A percentile compares a stretch with the other conserved stretches of the same genome.
Conservation (phyloP, 768 basidiomycete genomes). For the Leccinum incarnatum region DNA sequence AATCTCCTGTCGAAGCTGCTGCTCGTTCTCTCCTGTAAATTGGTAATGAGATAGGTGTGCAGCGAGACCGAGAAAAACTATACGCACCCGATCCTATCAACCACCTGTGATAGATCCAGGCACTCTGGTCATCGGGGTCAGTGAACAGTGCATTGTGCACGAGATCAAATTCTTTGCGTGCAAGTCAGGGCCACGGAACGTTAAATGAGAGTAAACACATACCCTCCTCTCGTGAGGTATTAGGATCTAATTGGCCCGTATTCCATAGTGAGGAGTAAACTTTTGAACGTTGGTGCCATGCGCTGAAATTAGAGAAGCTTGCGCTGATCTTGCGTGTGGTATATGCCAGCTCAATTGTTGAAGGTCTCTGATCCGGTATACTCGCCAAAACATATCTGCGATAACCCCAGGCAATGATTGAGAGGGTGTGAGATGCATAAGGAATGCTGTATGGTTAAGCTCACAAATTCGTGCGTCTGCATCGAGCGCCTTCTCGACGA, state of each 20-base stretch:
- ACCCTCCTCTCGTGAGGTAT: constrained; percentile 70
- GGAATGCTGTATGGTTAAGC: constrained; percentile 24
- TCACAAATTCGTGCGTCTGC: constrained; percentile 90
- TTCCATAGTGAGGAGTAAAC: constrained; percentile 67
- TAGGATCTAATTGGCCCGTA: constrained; percentile 47
- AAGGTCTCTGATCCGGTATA: constrained; percentile 57
- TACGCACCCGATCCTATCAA: constrained; percentile 73
- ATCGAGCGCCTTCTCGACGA: constrained; percentile 92
- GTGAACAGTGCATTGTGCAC: constrained; percentile 94
- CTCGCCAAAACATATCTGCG: constrained; percentile 78
- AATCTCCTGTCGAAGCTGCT: constrained; percentile 72
- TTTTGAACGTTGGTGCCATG: constrained; percentile 97
- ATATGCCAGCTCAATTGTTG: constrained; percentile 73
- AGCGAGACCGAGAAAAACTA: background rate
- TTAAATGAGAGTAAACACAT: constrained; percentile 13
- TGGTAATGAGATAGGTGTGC: constrained; percentile 5
- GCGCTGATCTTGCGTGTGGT: constrained; percentile 88
- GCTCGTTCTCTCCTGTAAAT: constrained; percentile 52
- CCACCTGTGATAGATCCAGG: constrained; percentile 99
- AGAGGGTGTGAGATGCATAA: constrained; percentile 4
- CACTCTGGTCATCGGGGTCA: constrained; percentile 93
- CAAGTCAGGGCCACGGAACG: background rate
- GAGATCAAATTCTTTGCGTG: constrained; percentile 77
- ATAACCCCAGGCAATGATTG: constrained; percentile 96
- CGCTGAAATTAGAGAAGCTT: constrained; percentile 97